Conservation (phyloP, 495 filamentous ascomycete species). For the Aspergillus coremiiformis region DNA sequence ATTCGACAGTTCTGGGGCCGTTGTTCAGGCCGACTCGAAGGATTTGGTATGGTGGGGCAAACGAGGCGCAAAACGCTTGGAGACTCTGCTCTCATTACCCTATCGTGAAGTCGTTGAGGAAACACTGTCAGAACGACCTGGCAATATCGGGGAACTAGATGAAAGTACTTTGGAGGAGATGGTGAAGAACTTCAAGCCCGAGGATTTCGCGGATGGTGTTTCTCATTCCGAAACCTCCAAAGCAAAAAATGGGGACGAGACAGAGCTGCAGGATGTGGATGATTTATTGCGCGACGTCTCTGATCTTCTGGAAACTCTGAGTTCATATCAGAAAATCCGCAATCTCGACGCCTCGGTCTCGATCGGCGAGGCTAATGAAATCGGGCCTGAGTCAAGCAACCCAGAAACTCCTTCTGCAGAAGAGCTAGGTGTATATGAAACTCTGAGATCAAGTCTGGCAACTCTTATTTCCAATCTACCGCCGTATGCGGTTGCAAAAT, state of each 20-base stretch:
- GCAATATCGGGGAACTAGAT: slow-evolving; percentile 40
- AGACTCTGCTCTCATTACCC: slow-evolving; percentile 42
- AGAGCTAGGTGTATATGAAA: slow-evolving; percentile 67
- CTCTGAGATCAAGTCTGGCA: slow-evolving; percentile 63
- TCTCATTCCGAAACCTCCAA: slow-evolving; percentile 37
- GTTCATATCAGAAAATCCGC: slow-evolving; percentile 80
- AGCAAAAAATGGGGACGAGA: slow-evolving; percentile 43
- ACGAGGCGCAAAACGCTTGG: slow-evolving; percentile 54
- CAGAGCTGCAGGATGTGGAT: slow-evolving; percentile 44
- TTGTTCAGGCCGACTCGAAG: slow-evolving; percentile 62
- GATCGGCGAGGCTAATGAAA: slow-evolving; percentile 34
- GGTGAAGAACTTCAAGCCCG: slow-evolving; percentile 40
- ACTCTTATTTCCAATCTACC: slow-evolving; percentile 69
- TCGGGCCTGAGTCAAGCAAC: slow-evolving; percentile 28
- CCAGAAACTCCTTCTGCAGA: slow-evolving; percentile 49
- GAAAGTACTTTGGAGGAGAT: slow-evolving; percentile 43
- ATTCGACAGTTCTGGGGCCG: slow-evolving; percentile 68
- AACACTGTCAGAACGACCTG: slow-evolving; percentile 34
- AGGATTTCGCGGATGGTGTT: slow-evolving; percentile 25
- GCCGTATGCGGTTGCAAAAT: slow-evolving; percentile 77
- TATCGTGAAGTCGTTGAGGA: slow-evolving; percentile 33
- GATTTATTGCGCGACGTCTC: slow-evolving; percentile 74
- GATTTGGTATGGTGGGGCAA: slow-evolving; percentile 83
- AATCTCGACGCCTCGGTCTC: slow-evolving; percentile 48
- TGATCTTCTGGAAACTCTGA: slow-evolving; percentile 73